Evolutionary conservation across 176 grass and related monocot species (phyloP).

Genomic region (Guadua angustifolia): DNA sequence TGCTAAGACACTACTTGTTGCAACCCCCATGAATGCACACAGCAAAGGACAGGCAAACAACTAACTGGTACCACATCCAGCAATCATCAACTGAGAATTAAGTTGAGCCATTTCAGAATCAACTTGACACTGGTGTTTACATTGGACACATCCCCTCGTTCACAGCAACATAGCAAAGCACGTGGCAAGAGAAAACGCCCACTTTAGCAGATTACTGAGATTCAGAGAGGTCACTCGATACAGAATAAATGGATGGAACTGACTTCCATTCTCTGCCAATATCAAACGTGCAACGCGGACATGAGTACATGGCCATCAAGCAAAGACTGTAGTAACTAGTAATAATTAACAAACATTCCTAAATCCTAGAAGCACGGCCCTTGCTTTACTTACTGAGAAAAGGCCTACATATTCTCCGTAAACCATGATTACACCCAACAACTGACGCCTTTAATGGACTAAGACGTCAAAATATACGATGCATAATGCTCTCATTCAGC

Average conservation of each 20-base stretch:
- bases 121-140: constrained; percentile 13
- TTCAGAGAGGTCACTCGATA: not conserved
- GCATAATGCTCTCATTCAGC: not conserved
- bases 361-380: not conserved
- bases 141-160: not conserved
- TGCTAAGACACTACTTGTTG: not conserved
- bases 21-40: not conserved
- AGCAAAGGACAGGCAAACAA: constrained; percentile 1
- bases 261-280: not conserved
- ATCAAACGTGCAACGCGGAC: not conserved
- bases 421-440: constrained; percentile 14
- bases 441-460: not conserved
- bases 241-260: not conserved
- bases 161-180: not conserved
- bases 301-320: not conserved
- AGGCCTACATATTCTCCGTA: not conserved
- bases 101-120: constrained; percentile 22
- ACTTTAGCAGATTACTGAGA: not conserved
- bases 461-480: not conserved
- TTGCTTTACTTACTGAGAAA: constrained; percentile 11
- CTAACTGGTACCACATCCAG: constrained; percentile 10
- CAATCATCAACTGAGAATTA: not conserved
- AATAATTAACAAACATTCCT: not conserved
- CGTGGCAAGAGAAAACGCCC: not conserved
- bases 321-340: not conserved